Percentiles rank a stretch among this genome's conserved stretches.
These are phyloP conservation scores for Cetraspora pellucida DNA, from an alignment of 192 early-diverging fungal species.

Conservation along the genomic window DNA sequence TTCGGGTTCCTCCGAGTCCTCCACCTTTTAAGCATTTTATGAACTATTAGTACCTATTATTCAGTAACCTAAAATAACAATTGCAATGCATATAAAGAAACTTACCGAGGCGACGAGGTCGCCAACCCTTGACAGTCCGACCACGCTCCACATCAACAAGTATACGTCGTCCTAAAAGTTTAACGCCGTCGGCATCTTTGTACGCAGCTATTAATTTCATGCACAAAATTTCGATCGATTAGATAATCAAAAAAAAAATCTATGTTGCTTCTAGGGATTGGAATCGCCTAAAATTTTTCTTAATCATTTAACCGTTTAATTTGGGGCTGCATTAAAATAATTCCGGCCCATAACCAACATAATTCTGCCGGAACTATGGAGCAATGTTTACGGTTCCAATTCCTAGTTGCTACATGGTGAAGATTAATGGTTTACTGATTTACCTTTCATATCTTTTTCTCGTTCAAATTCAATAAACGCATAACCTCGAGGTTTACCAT, in stretches of 20 bases:
- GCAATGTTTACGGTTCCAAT: no score
- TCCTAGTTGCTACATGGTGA: no score
- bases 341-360: no score
- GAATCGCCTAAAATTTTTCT: no score
- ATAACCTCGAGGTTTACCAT: constrained; percentile 84
- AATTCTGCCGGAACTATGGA: no score
- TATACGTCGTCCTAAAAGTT: constrained; percentile 81
- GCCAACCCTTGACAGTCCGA: constrained; percentile 95
- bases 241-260: background rate
- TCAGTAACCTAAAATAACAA: background rate
- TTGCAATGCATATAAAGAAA: background rate
- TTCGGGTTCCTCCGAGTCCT: constrained; percentile 74
- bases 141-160: constrained; percentile 96
- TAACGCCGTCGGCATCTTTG: constrained; percentile 86
- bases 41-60: background rate
- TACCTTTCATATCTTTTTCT: constrained; percentile 58
- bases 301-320: no score
- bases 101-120: constrained; percentile 75
- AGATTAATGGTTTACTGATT: background rate
- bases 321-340: no score
- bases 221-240: background rate
- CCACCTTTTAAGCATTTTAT: constrained; percentile 50
- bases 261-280: background rate
- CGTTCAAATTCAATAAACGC: constrained; percentile 95
- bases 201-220: constrained; percentile 58